A percentile compares a stretch with the other conserved stretches of the same genome.
These are phyloP conservation scores for Trichosporon sp. DNA, from an alignment of 1,284 basidiomycete species.

Conservation along the genomic window DNA sequence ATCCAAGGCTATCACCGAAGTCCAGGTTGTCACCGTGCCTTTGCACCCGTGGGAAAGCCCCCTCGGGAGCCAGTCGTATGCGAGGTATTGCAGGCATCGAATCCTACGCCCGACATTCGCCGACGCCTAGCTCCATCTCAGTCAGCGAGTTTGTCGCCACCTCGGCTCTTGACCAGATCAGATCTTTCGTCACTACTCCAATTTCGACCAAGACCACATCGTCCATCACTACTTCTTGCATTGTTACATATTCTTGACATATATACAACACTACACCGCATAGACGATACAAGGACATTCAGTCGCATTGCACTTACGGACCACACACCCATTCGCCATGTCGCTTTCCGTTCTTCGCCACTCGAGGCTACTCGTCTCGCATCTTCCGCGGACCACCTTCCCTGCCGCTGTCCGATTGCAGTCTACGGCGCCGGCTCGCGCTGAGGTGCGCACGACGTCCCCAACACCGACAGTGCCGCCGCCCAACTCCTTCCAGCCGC, in stretches of 20 bases:
- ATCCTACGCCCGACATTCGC: conserved; percentile 4
- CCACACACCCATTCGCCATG: not conserved
- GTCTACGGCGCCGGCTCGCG: not conserved
- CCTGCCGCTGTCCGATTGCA: not conserved
- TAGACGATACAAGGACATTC: not conserved
- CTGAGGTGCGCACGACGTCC: not conserved
- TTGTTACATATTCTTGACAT: not conserved
- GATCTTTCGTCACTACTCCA: not conserved
- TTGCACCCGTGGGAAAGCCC: not conserved
- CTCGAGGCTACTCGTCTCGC: not conserved
- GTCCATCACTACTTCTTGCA: not conserved
- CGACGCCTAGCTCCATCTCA: not conserved
- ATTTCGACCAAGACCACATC: not conserved
- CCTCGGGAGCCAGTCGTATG: not conserved
- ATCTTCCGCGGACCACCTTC: not conserved
- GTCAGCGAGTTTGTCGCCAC: conserved; percentile 2
- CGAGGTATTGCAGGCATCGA: not conserved
- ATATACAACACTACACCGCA: not conserved
- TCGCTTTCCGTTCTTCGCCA: not conserved
- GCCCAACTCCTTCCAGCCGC: not conserved
- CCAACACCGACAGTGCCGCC: not conserved
- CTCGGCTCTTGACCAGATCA: too few species aligned
- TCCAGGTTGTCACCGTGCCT: not conserved
- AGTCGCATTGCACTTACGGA: not conserved
- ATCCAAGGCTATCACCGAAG: not conserved